These are phyloP conservation scores for Camillea tinctor DNA, from an alignment of 2,329 filamentous ascomycete genomes.

Conservation along the genomic window DNA sequence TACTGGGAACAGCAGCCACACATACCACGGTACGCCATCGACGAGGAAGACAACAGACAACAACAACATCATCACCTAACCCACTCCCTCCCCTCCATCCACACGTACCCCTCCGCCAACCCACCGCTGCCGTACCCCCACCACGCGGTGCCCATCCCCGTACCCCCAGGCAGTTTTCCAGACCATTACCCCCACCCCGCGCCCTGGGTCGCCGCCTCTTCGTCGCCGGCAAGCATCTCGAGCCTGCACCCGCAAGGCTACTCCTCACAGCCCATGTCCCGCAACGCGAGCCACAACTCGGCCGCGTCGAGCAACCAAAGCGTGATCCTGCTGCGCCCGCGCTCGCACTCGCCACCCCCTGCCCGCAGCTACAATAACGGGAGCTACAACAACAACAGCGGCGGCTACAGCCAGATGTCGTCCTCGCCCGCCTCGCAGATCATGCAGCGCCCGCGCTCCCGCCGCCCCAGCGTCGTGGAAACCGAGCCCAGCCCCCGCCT, in stretches of 20 bases:
- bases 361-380: conserved; percentile 15
- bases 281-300: conserved; percentile 43
- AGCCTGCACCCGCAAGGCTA: conserved; percentile 39
- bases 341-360: conserved; percentile 1
- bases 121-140: conserved; percentile 11
- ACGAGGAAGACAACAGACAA: conserved; percentile 19
- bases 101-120: conserved; percentile 11
- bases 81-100: conserved; percentile 17
- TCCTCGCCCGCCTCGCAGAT: conserved; percentile 25
- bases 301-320: conserved; percentile 16
- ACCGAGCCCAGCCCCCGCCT: conserved; percentile 44
- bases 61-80: conserved; percentile 6
- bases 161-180: conserved; percentile 16
- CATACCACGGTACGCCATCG: conserved; percentile 16
- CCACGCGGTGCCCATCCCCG: conserved; percentile 18
- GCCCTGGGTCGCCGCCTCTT: conserved; percentile 15
- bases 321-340: conserved; percentile 6
- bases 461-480: conserved; percentile 41
- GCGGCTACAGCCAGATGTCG: too few relatives aligned
- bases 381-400: too few relatives aligned
- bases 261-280: conserved; percentile 50
- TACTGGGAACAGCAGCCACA: conserved; percentile 9
- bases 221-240: too few relatives aligned
- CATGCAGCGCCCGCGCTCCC: conserved; percentile 28
- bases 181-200: conserved; percentile 21